Conservation (phyloP, 257 asterid genomes). For the Asclepias syriaca region DNA sequence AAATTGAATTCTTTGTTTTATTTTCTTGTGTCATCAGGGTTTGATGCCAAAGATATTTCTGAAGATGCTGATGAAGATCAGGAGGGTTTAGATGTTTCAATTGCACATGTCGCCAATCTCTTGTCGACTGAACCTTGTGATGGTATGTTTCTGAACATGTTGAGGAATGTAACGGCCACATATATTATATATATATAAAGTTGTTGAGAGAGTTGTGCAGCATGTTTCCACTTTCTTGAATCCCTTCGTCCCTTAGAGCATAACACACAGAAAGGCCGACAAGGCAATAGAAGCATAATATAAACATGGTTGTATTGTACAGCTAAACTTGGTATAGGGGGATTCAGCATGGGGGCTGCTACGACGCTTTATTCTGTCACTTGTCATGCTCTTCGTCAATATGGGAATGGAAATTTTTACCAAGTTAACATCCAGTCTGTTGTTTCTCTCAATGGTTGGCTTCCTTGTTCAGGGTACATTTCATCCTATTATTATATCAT, state of each 20-base stretch:
- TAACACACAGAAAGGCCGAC: too few species aligned
- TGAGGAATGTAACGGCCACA: not conserved
- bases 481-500: not conserved
- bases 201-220: not conserved
- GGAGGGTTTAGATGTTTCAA: constrained; percentile 73
- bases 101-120: constrained; percentile 76
- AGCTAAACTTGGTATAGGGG: constrained; percentile 82
- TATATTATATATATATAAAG: too few species aligned
- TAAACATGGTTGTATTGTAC: not conserved
- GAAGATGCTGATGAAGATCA: constrained; percentile 60
- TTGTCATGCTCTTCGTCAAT: constrained; percentile 53
- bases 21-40: constrained; percentile 41
- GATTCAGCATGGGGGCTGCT: constrained; percentile 92
- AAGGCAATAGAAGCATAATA: too few species aligned
- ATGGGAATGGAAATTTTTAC: constrained; percentile 48
- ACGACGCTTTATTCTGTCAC: constrained; percentile 73
- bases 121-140: constrained; percentile 72
- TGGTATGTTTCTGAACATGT: constrained; percentile 32
- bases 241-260: not conserved
- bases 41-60: constrained; percentile 63
- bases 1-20: not conserved
- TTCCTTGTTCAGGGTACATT: constrained; percentile 67
- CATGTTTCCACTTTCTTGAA: not conserved
- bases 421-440: constrained; percentile 44
- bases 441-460: constrained; percentile 80